Base-by-base conservation (phyloP, 2,329 filamentous ascomycete species). In the Furcasterigmium sp. region DNA sequence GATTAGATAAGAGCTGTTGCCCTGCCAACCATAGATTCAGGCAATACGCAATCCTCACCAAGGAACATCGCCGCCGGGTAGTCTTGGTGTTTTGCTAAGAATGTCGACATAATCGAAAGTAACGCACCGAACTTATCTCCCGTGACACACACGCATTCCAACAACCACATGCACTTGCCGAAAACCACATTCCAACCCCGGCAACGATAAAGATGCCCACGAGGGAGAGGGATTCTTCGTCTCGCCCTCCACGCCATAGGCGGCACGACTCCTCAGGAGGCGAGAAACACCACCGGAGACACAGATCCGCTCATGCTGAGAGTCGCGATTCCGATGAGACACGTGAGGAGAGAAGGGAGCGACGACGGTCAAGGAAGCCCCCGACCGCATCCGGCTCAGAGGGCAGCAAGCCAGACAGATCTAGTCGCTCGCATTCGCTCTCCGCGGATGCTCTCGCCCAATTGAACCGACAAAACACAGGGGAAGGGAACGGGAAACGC, bases 361-460 rank as follows among this genome's bases (percentile, higher is more conserved):
- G 53, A 43, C 52, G 39, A 5, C 30, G 54, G 36, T 47, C 62
- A 14, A 56, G 53, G 35, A 55, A 61, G n/a, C 53, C 61, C 3
- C 54, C 50, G 3, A 57, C 65, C 3, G 56, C 54, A 6, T 35
- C 39, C 2, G 30, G 30, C 14, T 56, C 62, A 0, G 65, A 68
- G 19, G 64, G 62, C 5, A 60, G 53, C n/a, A 45, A 56, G 10
- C 52, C 53, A 25, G 51, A 51, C 15, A 40, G 52, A 6, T 53
- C 53, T 21, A 53, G 54, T 3, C 59, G 53, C 19, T 52, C 55
- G 5, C 59, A 55, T 29, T 46, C 57, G 5, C 57, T 75, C 20
- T 75, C 72, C 5, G 58, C 65, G 3, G 76, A 80, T 52, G 80
- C 84, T 5, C 63, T 91, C 39, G 82, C 82, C 11, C 78, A 81